Conservation (phyloP, 352 stramenopile genomes). For the Globisporangium barbulae region DNA sequence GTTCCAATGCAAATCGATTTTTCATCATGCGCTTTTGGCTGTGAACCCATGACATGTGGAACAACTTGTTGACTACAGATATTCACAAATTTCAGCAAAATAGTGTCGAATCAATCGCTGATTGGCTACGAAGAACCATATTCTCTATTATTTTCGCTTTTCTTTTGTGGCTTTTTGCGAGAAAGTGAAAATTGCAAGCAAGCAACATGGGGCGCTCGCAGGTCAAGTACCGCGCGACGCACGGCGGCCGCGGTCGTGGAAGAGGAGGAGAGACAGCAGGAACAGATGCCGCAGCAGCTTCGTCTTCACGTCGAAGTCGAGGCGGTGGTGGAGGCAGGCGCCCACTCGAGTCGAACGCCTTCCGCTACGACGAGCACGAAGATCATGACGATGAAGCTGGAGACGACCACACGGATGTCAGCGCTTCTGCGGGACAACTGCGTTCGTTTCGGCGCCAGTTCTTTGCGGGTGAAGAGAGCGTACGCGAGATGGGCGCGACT, state of each 20-base stretch:
- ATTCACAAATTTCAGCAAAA: background rate
- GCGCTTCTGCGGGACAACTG: conserved; percentile 7
- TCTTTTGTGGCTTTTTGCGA: background rate
- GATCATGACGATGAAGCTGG: conserved; percentile 18
- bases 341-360: conserved; percentile 66
- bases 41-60: background rate
- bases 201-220: conserved; percentile 62
- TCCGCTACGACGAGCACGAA: conserved; percentile 49
- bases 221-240: conserved; percentile 59
- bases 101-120: background rate
- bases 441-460: conserved; percentile 39
- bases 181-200: background rate
- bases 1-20: background rate
- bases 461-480: conserved; percentile 57
- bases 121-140: background rate
- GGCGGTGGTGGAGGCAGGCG: conserved; percentile 17
- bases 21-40: background rate
- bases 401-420: background rate
- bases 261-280: background rate
- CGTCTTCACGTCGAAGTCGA: background rate
- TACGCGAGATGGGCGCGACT: conserved; percentile 32
- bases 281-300: background rate
- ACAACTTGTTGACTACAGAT: background rate
- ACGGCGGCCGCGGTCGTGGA: conserved; percentile 28
- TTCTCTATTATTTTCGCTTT: background rate